These are phyloP conservation scores for Mycena albidolilacea DNA, from an alignment of 768 basidiomycete species.

Conservation along the genomic window DNA sequence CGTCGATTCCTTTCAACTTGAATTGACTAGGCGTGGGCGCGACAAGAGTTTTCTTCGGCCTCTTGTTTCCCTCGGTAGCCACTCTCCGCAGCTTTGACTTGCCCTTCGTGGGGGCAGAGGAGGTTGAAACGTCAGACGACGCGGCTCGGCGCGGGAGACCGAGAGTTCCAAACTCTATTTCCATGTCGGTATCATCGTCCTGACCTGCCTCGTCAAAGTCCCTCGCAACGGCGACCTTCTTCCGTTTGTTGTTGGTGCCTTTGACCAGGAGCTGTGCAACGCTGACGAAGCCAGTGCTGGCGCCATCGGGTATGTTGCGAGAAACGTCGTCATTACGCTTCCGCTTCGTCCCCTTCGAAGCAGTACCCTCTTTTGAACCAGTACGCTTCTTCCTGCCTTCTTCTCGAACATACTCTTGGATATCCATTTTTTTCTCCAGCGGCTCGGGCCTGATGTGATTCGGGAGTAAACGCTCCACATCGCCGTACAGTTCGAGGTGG, in stretches of 20 bases:
- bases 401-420: conserved; percentile 78
- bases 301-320: conserved; percentile 83
- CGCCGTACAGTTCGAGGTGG: conserved; percentile 92
- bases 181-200: conserved; percentile 79
- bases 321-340: conserved; percentile 78
- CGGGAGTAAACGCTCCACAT: conserved; percentile 90
- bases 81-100: conserved; percentile 61
- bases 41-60: conserved; percentile 40
- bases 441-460: conserved; percentile 81
- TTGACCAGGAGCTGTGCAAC: conserved; percentile 76
- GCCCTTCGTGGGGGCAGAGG: conserved; percentile 47
- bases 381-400: conserved; percentile 57
- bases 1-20: conserved; percentile 62
- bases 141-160: conserved; percentile 65
- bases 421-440: conserved; percentile 87
- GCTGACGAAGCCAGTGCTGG: conserved; percentile 78
- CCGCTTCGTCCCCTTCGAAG: conserved; percentile 66
- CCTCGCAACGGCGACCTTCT: conserved; percentile 49
- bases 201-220: conserved; percentile 69
- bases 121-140: conserved; percentile 55
- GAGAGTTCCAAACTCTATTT: conserved; percentile 72
- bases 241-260: conserved; percentile 60
- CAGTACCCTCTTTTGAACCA: conserved; percentile 46
- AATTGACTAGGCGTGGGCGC: conserved; percentile 57
- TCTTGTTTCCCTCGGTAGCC: conserved; percentile 56